phyloP scores from a whole-genome alignment of 805 yeast species.

The Candida manassasensis region DNA sequence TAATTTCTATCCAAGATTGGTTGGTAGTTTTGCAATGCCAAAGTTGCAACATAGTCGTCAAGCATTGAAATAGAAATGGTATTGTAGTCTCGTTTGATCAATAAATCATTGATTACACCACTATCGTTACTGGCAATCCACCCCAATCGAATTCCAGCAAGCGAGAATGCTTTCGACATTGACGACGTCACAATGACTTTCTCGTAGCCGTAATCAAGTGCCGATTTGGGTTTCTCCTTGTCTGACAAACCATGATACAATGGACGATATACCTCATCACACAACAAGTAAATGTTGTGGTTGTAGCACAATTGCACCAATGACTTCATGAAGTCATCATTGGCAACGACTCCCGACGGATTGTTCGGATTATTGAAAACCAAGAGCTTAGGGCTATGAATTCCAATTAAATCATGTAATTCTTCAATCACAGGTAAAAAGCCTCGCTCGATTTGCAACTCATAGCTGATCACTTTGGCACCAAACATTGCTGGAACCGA shows the following conservation, averaged over 20 bases:
- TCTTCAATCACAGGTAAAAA: constrained; percentile 34
- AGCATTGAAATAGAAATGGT: constrained; percentile 45
- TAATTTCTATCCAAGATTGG: constrained; percentile 36
- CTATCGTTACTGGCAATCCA: constrained; percentile 43
- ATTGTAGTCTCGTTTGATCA: constrained; percentile 44
- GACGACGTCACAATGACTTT: constrained; percentile 46
- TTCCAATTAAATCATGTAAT: constrained; percentile 24
- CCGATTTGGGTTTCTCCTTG: constrained; percentile 30
- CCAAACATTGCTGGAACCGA: constrained; percentile 47
- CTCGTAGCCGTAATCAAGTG: constrained; percentile 36
- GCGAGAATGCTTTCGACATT: constrained; percentile 49
- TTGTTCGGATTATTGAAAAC: constrained; percentile 47
- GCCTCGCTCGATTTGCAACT: constrained; percentile 26
- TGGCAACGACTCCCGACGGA: constrained; percentile 44
- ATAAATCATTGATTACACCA: constrained; percentile 25
- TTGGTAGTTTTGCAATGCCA: constrained; percentile 33
- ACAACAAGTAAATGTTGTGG: constrained; percentile 31
- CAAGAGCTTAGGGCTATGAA: constrained; percentile 36
- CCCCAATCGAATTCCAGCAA: constrained; percentile 52
- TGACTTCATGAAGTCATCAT: constrained; percentile 25
- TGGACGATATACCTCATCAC: constrained; percentile 55
- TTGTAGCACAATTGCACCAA: constrained; percentile 34
- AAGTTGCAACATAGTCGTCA: constrained; percentile 44
- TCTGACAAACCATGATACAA: constrained; percentile 35
- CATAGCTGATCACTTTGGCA: constrained; percentile 32